These are phyloP conservation scores for Artomyces pyxidatus DNA, from an alignment of 768 basidiomycete species.

Conservation along the genomic window DNA sequence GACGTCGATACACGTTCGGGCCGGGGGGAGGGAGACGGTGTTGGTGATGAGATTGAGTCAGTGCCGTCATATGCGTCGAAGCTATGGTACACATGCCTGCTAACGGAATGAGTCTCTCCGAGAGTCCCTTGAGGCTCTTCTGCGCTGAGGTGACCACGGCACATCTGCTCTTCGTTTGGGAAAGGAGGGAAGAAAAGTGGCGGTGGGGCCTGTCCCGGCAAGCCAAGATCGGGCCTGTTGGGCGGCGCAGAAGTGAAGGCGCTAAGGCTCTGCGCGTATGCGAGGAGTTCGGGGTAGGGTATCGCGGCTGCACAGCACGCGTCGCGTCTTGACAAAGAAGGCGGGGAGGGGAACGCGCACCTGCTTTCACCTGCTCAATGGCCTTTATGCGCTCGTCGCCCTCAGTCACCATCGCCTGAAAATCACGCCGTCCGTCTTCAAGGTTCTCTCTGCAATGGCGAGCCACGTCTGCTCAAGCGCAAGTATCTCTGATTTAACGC, in stretches of 20 bases:
- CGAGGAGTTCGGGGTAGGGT: conserved; percentile 74
- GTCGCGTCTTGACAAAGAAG: not conserved
- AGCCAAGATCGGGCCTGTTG: conserved; percentile 68
- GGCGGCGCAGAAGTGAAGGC: conserved; percentile 86
- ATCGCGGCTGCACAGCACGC: conserved; percentile 46
- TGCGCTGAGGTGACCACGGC: conserved; percentile 68
- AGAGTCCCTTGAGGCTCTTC: conserved; percentile 72
- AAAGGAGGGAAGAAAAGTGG: conserved; percentile 86
- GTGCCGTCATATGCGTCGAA: not conserved
- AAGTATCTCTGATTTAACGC: conserved; percentile 63
- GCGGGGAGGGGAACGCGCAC: conserved; percentile 28
- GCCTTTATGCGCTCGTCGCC: conserved; percentile 66
- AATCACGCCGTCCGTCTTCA: conserved; percentile 55
- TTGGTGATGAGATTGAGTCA: conserved; percentile 44
- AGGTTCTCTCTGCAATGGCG: conserved; percentile 56
- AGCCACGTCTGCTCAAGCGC: conserved; percentile 62
- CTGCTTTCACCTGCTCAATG: conserved; percentile 64
- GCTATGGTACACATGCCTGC: conserved; percentile 44
- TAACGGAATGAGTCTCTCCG: conserved; percentile 78
- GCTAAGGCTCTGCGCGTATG: conserved; percentile 79
- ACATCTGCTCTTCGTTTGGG: conserved; percentile 89
- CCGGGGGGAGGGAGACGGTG: conserved; percentile 57
- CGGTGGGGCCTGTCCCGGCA: conserved; percentile 66
- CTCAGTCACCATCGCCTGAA: conserved; percentile 64
- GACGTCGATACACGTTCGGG: conserved; percentile 64